These are phyloP conservation scores for Debaryomycetaceae sp. DNA, from an alignment of 1,139 yeast species.

Conservation along the genomic window DNA sequence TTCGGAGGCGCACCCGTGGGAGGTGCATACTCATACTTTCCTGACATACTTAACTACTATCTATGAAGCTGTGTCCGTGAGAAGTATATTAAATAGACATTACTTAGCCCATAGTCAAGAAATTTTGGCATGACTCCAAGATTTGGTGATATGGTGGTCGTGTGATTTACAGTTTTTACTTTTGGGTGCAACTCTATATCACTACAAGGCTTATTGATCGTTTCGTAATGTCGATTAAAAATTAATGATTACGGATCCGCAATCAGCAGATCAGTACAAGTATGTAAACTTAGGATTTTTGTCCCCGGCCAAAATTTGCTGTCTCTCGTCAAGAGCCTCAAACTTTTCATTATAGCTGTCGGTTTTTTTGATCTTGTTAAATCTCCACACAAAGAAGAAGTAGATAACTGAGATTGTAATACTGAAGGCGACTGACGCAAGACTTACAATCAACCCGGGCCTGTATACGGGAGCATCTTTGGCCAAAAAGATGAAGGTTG, in stretches of 20 bases:
- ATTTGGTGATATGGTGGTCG: neutral
- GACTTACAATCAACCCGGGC: conserved; percentile 52
- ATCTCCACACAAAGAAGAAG: conserved; percentile 32
- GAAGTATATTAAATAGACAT: neutral
- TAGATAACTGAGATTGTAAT: conserved; percentile 44
- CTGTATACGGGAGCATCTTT: conserved; percentile 57
- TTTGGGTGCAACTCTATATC: neutral
- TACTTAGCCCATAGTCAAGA: neutral
- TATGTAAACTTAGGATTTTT: conserved; percentile 56
- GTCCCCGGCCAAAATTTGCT: conserved; percentile 58
- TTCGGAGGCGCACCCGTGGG: conserved; percentile 50
- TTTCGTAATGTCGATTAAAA: too few relatives aligned
- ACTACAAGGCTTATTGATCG: neutral
- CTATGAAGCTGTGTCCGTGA: neutral
- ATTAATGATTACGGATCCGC: too few relatives aligned
- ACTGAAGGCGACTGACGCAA: conserved; percentile 53
- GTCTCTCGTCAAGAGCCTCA: conserved; percentile 43
- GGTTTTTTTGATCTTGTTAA: conserved; percentile 41
- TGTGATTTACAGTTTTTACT: neutral
- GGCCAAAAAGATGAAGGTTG: conserved; percentile 58
- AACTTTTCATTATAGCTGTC: conserved; percentile 39
- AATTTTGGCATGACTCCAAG: neutral
- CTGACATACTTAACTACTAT: neutral
- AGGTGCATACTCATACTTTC: conserved; percentile 24
- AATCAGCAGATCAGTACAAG: conserved; percentile 20